Evolutionary conservation across 345 rosid genomes (phyloP), one percentile per base, ranked within the genome.

Genomic region (Moringa oleifera): DNA sequence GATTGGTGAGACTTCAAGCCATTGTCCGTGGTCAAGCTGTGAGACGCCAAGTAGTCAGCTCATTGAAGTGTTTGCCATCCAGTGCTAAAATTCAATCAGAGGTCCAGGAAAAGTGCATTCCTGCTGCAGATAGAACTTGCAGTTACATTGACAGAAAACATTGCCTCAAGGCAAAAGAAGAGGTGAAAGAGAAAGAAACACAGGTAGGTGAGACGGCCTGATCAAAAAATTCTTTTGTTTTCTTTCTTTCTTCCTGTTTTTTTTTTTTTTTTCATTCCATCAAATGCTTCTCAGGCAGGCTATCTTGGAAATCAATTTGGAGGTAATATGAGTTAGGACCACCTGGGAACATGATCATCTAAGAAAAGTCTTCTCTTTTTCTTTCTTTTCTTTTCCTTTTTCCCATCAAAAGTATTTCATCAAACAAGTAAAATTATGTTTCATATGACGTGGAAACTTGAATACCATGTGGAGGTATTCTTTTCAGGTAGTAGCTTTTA

Each of bases 1-100:
- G 94, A 64, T 55, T 90, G 13, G 96, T 90, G 73, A 86, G 73
- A 82, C 90, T 93, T 49, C 98, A 93, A 83, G 96, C 97, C 19
- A 77, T 90, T 54, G 86, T 76, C 25, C 90, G 97, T 16, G 98
- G 97, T 13, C 65, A 70, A 74, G 86, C 82, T 31, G 90, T 79
- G 59, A 83, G 98, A 58, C 77, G 85, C 53, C 71, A 71, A 57
- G 23, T 67, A 25, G 53, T 57, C 37, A 37, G n/a, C 61, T 62
- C 37, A 21, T 2, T 69, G 66, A 79, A 80, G 58, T 58, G 37
- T 67, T 72, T 58, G 51, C 67, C 73, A 24, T 76, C 75, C 16
- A 72, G 50, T 46, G 56, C 57, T 49, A 65, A 70, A 57, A 62
- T 41, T 4, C 47, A 41, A 16, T 41, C 47, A 41, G 47, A 41